These are phyloP conservation scores for Arachis stenosperma DNA, from an alignment of 306 rosid genomes.

Conservation along the genomic window DNA sequence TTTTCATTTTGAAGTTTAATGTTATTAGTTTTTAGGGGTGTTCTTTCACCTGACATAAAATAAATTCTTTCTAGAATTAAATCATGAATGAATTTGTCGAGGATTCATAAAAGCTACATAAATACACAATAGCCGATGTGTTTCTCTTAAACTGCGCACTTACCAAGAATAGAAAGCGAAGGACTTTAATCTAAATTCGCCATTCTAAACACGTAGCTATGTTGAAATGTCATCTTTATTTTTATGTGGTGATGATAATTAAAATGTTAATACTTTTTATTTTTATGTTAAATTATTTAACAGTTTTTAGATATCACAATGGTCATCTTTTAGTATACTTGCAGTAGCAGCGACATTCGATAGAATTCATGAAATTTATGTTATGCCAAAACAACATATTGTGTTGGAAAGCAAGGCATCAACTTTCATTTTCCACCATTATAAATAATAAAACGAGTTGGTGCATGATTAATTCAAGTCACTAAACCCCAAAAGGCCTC, in stretches of 20 bases:
- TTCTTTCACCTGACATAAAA: not conserved
- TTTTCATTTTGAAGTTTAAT: not conserved
- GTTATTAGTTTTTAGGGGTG: not conserved
- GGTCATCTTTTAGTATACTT: not conserved
- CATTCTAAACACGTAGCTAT: not conserved
- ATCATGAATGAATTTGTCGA: not conserved
- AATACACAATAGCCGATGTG: not conserved
- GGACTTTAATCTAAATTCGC: not conserved
- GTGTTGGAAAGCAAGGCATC: too few relatives aligned
- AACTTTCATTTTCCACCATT: too few relatives aligned
- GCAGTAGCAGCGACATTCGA: not conserved
- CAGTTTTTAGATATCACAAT: too few relatives aligned
- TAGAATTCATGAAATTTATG: not conserved
- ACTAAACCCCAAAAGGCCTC: not conserved
- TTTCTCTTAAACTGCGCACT: conserved; percentile 5
- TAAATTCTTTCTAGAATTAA: too few relatives aligned
- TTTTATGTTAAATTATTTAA: too few relatives aligned
- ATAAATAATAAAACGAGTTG: not conserved
- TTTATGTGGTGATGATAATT: too few relatives aligned
- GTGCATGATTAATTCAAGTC: not conserved
- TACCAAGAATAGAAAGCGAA: not conserved
- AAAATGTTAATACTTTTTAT: too few relatives aligned
- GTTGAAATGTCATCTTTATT: too few relatives aligned
- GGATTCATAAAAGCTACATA: not conserved
- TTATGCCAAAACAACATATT: too few relatives aligned